Evolutionary conservation across 768 basidiomycete species (phyloP).

Genomic region (Nevesoporus exiguus): DNA sequence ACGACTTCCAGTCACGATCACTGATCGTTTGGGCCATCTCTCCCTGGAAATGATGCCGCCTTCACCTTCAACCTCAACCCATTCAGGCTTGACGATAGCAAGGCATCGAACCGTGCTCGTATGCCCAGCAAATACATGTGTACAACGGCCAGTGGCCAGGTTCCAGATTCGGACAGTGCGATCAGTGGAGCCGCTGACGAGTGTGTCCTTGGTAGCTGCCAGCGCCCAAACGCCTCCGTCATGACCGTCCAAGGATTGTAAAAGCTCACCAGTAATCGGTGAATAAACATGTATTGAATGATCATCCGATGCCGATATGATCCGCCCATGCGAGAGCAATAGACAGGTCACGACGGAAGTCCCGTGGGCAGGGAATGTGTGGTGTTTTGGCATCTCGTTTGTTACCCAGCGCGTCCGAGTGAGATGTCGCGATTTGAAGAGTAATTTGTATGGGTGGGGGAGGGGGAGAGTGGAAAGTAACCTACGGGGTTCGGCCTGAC

Average conservation of each 20-base stretch:
- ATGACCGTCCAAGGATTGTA: conserved; percentile 80
- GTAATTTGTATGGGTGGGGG: conserved; percentile 85
- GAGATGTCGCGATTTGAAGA: conserved; percentile 88
- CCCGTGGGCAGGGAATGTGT: conserved; percentile 85
- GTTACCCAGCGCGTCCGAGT: conserved; percentile 79
- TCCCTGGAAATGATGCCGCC: conserved; percentile 60
- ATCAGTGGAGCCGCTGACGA: conserved; percentile 92
- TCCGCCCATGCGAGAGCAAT: conserved; percentile 89
- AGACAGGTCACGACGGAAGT: conserved; percentile 93
- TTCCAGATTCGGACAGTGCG: conserved; percentile 94
- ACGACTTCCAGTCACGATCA: conserved; percentile 71
- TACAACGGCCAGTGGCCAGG: conserved; percentile 71
- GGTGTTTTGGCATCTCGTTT: conserved; percentile 66
- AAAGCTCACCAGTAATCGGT: conserved; percentile 73
- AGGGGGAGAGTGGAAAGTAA: conserved; percentile 55
- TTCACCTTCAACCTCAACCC: conserved; percentile 70
- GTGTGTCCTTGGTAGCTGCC: conserved; percentile 80
- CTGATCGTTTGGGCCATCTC: conserved; percentile 66
- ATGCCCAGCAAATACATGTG: conserved; percentile 93
- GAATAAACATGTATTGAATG: conserved; percentile 95
- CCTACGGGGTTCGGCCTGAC: conserved; percentile 40
- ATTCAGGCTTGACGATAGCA: conserved; percentile 92
- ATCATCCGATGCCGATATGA: conserved; percentile 96
- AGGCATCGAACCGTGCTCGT: conserved; percentile 95
- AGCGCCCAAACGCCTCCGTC: conserved; percentile 97